Conservation (phyloP, 1,139 yeast genomes). For the Debaryomycetaceae sp. region DNA sequence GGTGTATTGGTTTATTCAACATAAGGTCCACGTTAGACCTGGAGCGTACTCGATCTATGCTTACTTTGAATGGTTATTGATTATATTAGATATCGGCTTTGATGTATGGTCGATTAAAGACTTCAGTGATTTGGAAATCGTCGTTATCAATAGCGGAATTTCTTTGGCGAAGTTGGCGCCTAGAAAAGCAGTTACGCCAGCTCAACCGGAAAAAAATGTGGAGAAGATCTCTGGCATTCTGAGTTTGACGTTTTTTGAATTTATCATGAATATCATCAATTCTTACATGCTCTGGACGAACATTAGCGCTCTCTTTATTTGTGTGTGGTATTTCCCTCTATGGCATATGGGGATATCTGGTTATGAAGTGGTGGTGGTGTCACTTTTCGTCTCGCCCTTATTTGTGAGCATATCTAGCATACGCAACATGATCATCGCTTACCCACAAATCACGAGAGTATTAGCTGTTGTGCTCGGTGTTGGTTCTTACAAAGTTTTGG, state of each 20-base stretch:
- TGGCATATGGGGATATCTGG: conserved; percentile 99
- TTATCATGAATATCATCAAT: conserved; percentile 48
- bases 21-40: conserved; percentile 77
- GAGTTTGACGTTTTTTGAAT: conserved; percentile 36
- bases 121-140: conserved; percentile 54
- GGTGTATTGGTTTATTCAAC: conserved; percentile 87
- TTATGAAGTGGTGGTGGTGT: conserved; percentile 66
- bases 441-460: conserved; percentile 49
- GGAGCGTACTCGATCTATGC: conserved; percentile 98
- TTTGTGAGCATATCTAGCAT: conserved; percentile 55
- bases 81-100: conserved; percentile 76
- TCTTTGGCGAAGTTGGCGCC: conserved; percentile 1
- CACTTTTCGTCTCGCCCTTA: conserved; percentile 56
- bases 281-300: conserved; percentile 83
- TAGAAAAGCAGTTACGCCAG: not conserved
- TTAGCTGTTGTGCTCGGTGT: conserved; percentile 66
- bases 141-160: conserved; percentile 20
- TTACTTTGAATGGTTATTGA: conserved; percentile 89
- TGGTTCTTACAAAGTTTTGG: conserved; percentile 65
- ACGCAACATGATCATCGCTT: conserved; percentile 30
- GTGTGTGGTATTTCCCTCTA: conserved; percentile 95
- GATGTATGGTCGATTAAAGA: conserved; percentile 79
- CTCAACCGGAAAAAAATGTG: not conserved
- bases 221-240: conserved; percentile 8
- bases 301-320: conserved; percentile 71